These are phyloP conservation scores for Lanmaoa pseudosensibilis DNA, from an alignment of 768 basidiomycete genomes.

Conservation along the genomic window DNA sequence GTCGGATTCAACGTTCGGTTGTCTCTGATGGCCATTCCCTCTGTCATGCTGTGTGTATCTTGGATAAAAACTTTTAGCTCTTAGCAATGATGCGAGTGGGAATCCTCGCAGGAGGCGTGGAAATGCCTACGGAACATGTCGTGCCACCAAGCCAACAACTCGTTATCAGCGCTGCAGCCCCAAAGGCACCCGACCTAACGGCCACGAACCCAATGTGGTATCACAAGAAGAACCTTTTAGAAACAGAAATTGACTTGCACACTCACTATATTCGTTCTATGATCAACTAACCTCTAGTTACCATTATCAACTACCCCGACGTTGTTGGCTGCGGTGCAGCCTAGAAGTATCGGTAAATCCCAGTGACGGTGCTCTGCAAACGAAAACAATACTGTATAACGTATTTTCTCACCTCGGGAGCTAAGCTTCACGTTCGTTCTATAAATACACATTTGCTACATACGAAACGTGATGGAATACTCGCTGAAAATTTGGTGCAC, in stretches of 20 bases:
- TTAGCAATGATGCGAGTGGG: slow-evolving; percentile 80
- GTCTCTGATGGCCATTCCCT: slow-evolving; percentile 6
- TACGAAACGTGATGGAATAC: slow-evolving; percentile 2
- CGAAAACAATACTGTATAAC: slow-evolving; percentile 7
- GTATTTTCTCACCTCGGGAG: neutral
- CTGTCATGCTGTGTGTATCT: neutral
- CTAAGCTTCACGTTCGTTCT: slow-evolving; percentile 4
- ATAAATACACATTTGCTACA: neutral
- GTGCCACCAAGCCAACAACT: slow-evolving; percentile 49
- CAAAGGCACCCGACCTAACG: slow-evolving; percentile 3
- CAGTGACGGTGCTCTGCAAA: neutral
- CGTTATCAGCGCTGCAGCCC: slow-evolving; percentile 23
- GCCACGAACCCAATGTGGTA: neutral
- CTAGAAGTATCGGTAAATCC: neutral
- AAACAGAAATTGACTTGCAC: neutral
- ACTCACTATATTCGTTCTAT: slow-evolving; percentile 17
- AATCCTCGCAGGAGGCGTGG: slow-evolving; percentile 62
- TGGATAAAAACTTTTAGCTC: slow-evolving; percentile 37
- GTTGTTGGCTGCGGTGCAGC: neutral
- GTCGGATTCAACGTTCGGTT: neutral
- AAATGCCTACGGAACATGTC: slow-evolving; percentile 43
- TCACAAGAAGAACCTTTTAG: neutral
- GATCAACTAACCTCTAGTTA: slow-evolving; percentile 3
- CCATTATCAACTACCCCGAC: neutral
- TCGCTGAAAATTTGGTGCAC: neutral